phyloP scores from a whole-genome alignment of 306 rosid genomes.

The Cyclanthera cordifolia region DNA sequence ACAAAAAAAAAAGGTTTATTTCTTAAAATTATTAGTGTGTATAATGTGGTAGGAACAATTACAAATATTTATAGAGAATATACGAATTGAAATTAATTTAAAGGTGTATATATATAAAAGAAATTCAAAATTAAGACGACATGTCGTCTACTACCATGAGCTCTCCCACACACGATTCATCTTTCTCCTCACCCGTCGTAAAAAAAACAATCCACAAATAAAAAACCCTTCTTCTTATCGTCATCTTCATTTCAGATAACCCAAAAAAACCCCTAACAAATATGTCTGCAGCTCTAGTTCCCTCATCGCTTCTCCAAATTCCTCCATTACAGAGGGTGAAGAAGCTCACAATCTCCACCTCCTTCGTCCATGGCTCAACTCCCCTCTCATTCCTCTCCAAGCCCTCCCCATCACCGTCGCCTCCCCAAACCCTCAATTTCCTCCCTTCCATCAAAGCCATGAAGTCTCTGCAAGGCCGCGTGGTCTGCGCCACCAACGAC shows the following conservation, averaged over 20 bases:
- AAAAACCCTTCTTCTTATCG: constrained; percentile 5
- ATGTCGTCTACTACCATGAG: too few relatives aligned
- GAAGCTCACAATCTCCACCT: constrained; percentile 28
- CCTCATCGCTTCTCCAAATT: constrained; percentile 53
- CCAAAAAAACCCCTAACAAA: not conserved
- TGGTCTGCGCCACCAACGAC: constrained; percentile 56
- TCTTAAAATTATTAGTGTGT: too few relatives aligned
- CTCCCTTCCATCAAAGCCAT: constrained; percentile 51
- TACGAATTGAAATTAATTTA: too few relatives aligned
- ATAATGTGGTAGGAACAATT: too few relatives aligned
- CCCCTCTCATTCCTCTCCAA: constrained; percentile 40
- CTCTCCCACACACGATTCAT: not conserved
- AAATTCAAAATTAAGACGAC: too few relatives aligned
- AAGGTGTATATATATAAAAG: too few relatives aligned
- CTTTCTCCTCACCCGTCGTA: too few relatives aligned
- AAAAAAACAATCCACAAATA: not conserved
- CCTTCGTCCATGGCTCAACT: constrained; percentile 44
- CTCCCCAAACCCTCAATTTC: constrained; percentile 19
- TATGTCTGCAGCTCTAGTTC: constrained; percentile 25
- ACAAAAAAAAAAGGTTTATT: too few relatives aligned
- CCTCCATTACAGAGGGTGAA: constrained; percentile 36
- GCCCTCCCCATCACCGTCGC: constrained; percentile 32
- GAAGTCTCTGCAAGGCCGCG: constrained; percentile 65
- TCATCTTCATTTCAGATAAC: constrained; percentile 5
- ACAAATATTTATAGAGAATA: too few relatives aligned